Base-by-base conservation (phyloP, 495 filamentous ascomycete genomes). In the Aspergillus asperescens region DNA sequence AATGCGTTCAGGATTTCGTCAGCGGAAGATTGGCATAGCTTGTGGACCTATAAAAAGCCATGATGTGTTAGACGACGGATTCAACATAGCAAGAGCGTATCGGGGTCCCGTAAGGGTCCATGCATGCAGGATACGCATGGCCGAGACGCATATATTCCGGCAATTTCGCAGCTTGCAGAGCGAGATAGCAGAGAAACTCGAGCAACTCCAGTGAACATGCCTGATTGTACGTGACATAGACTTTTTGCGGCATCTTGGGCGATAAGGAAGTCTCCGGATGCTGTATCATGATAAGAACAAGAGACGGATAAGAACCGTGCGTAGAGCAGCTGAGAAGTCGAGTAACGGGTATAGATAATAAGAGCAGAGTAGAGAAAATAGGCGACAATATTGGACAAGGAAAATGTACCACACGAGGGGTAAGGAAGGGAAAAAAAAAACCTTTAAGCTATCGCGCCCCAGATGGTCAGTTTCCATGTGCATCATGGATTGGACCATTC, bases 181-280 rank as follows among this genome's bases (percentile, higher is more conserved):
- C 3, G 16, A 27, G 20, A 13, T n/a, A n/a, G n/a, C n/a, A n/a
- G n/a, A 43, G 29, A 3, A 3, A 6, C 10, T 5, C 6, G 34
- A 6, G 23, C 18, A n/a, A 43, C 12, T 43, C 24, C 13, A 37
- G 34, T 37, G 34, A 48, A 62, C 79, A 67, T 77, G 91, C 89
- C 83, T 96, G 81, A 69, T 96, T 96, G 69, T 96, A 96, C 52
- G 90, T 94, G 67, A 96, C 84, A 71, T 95, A 96, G 62, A 90
- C 69, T 67, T 95, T 95, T 68, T 92, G 79, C 46, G 89, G 80
- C 87, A 96, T 95, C 7, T 65, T 84, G 70, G 50, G 52, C 54
- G 43, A 32, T 32, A 52, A 37, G 45, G 4, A n/a, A 32, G 28
- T 5, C 20, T 23, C 12, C 1, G 7, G 27, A 55, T 29, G n/a